A percentile compares a stretch with the other conserved stretches of the same genome.
These are phyloP conservation scores for Trichosporon coremiiforme DNA, from an alignment of 1,284 basidiomycete genomes.

Conservation along the genomic window DNA sequence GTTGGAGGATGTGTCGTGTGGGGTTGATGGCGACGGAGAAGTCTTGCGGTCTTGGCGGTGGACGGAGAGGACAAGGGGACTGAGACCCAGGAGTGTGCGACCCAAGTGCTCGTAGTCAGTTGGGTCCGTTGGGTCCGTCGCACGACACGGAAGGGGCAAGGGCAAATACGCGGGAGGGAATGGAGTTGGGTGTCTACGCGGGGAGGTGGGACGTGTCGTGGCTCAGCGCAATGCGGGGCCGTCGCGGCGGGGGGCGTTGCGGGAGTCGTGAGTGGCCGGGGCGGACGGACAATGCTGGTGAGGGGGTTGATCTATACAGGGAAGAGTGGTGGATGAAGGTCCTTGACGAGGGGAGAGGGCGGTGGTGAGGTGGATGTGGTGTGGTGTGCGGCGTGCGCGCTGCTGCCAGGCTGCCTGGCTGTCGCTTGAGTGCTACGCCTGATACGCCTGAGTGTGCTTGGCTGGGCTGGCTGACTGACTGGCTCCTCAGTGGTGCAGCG, in stretches of 20 bases:
- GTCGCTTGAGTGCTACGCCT: not conserved
- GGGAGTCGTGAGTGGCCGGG: slow-evolving; percentile 1
- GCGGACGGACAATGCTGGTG: not conserved
- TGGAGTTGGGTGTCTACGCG: not conserved
- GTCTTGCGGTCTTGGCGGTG: not conserved
- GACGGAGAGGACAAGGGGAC: not conserved
- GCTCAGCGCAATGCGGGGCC: slow-evolving; percentile 7
- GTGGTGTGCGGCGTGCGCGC: not conserved
- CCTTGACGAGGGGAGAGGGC: not conserved
- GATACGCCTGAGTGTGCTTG: not conserved
- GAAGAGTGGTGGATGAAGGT: not conserved
- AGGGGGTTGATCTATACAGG: not conserved
- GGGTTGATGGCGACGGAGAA: not conserved
- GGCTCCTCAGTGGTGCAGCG: not conserved
- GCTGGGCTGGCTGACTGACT: not conserved
- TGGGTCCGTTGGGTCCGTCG: slow-evolving; percentile 15
- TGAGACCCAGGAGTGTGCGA: not conserved
- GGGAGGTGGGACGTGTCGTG: slow-evolving; percentile 6
- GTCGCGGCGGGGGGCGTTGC: not conserved
- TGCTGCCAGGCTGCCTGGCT: not conserved
- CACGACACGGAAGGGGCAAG: slow-evolving; percentile 18
- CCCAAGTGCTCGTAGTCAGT: not conserved
- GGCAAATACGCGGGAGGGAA: slow-evolving; percentile 4
- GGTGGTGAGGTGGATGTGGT: slow-evolving; percentile 7
- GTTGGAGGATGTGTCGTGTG: not conserved